These are phyloP conservation scores for Senna tora DNA, from an alignment of 306 rosid genomes.

Conservation along the genomic window DNA sequence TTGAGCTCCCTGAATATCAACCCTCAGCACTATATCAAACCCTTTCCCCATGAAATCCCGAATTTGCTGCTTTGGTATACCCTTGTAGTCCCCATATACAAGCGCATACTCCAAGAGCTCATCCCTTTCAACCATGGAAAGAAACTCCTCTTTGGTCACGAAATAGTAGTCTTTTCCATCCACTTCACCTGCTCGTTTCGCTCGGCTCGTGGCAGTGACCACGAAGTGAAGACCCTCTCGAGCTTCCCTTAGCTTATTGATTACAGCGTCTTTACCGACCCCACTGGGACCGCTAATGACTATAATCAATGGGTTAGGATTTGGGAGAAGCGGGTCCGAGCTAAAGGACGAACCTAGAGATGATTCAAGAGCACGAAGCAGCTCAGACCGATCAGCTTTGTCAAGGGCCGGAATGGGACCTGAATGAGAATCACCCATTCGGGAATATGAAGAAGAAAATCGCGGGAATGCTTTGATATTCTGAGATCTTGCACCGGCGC, in stretches of 20 bases:
- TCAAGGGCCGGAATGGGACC: conserved; percentile 53
- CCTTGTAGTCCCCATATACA: conserved; percentile 92
- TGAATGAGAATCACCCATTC: conserved; percentile 51
- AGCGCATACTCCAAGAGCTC: conserved; percentile 87
- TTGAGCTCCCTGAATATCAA: conserved; percentile 90
- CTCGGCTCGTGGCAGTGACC: conserved; percentile 79
- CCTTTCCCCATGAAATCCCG: conserved; percentile 79
- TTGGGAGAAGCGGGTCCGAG: conserved; percentile 58
- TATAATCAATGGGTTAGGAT: conserved; percentile 67
- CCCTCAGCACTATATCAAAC: conserved; percentile 72
- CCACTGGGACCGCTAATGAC: conserved; percentile 96
- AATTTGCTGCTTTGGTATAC: conserved; percentile 87
- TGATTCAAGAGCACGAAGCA: conserved; percentile 76
- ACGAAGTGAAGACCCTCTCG: conserved; percentile 74
- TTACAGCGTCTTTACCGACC: conserved; percentile 90
- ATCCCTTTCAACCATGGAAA: conserved; percentile 57
- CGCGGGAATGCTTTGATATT: conserved; percentile 4
- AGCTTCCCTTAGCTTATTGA: conserved; percentile 55
- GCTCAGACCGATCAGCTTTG: conserved; percentile 60
- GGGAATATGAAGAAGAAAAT: conserved; percentile 37
- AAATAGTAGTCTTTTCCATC: conserved; percentile 77
- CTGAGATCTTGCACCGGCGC: conserved; percentile 12
- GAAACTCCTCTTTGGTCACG: conserved; percentile 72
- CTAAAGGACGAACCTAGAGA: conserved; percentile 69
- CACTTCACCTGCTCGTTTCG: conserved; percentile 63